These are phyloP conservation scores for Candida sakaeoensis DNA, from an alignment of 805 yeast genomes.

Conservation along the genomic window DNA sequence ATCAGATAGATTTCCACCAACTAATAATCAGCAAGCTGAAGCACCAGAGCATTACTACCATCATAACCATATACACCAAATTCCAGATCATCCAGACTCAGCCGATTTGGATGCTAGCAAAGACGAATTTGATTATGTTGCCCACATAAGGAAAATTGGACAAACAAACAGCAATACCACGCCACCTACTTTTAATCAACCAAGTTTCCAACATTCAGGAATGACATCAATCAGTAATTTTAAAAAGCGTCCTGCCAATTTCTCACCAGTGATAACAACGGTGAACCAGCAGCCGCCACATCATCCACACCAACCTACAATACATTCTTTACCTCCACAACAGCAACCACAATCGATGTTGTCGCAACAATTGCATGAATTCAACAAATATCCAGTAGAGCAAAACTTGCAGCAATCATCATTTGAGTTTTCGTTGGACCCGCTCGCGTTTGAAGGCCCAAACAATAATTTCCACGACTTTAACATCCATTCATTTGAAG, in stretches of 20 bases:
- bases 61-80: not conserved
- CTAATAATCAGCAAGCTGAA: not conserved
- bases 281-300: not conserved
- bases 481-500: constrained; percentile 8
- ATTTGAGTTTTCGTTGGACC: constrained; percentile 38
- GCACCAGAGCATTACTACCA: not conserved
- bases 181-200: too few species aligned
- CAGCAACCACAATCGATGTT: not conserved
- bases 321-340: not conserved
- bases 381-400: constrained; percentile 1
- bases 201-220: constrained; percentile 4
- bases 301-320: constrained; percentile 1
- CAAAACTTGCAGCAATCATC: constrained; percentile 3
- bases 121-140: constrained; percentile 61
- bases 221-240: constrained; percentile 8
- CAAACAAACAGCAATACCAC: constrained; percentile 16
- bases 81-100: not conserved
- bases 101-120: constrained; percentile 38
- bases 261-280: constrained; percentile 13
- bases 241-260: constrained; percentile 18
- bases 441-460: constrained; percentile 48
- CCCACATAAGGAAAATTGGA: constrained; percentile 58
- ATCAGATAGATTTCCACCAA: not conserved
- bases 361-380: constrained; percentile 4
- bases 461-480: constrained; percentile 15